Base-by-base conservation (phyloP, 306 rosid genomes). In the Potentilla sterilis region DNA sequence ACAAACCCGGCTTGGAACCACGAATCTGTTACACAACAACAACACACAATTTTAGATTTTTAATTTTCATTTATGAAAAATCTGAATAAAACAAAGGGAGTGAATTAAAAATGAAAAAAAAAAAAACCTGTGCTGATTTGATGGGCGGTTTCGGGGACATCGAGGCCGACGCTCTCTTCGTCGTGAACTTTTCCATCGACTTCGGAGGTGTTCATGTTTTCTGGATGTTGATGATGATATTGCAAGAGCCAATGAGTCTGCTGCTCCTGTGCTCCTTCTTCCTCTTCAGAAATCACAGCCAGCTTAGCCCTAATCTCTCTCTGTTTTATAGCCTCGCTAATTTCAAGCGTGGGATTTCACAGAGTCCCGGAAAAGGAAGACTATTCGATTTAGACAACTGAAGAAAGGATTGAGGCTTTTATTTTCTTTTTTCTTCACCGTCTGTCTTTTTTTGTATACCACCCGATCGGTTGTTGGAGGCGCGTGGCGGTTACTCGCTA, bases 1-100 rank as follows among this genome's bases (percentile, higher is more conserved):
- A 95, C 90, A 77, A 95, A 95, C 7, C 92, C 97, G 74, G 67
- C 97, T 78, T 95, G 99, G 84, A 92, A 86, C 95, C 97, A 93
- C 57, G 97, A 91, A 88, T 91, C 98, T 89, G 21, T 6, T 6
- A 34, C 67, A 67, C 18, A 22, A 6, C 38, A 4, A 4, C 4
- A 22, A 52, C 43, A 63, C 28, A 22, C 9, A 0, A 58, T 28
- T 28, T 28, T 28, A 28, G 28, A 0, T 28, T 28, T 28, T 28
- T 28, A 0, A 28, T 28, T 28, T 28, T 1, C 28, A 28, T 28
- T 28, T 28, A 28, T 28, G 28, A 28, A 28, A 28, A 28, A 28
- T 28, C 28, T 28, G 28, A 28, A 28, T 28, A 28, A 28, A 28
- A 28, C 1, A 28, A 28, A 28, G 28, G 28, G 1, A 28, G 28